These are phyloP conservation scores for Lagenidium giganteum DNA, from an alignment of 352 stramenopile species.

Conservation along the genomic window DNA sequence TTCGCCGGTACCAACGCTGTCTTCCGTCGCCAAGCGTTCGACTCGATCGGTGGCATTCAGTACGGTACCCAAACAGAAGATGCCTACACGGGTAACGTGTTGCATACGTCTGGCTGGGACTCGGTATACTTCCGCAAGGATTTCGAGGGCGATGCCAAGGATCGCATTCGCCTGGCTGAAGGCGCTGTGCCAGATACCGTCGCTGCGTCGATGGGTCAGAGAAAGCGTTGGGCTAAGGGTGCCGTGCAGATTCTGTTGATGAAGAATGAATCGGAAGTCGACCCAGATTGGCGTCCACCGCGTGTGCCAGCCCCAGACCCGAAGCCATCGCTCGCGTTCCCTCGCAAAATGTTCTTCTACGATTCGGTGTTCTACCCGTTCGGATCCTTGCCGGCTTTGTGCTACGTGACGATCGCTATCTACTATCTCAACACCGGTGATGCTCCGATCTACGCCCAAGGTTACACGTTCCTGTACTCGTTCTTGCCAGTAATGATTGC, in stretches of 20 bases:
- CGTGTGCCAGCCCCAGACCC: constrained; percentile 76
- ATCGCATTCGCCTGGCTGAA: constrained; percentile 83
- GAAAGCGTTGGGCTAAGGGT: constrained; percentile 88
- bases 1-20: constrained; percentile 88
- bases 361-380: constrained; percentile 87
- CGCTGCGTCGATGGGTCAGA: constrained; percentile 78
- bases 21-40: constrained; percentile 85
- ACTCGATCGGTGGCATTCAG: constrained; percentile 87
- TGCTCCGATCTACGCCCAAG: constrained; percentile 81
- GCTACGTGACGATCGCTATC: constrained; percentile 78
- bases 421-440: constrained; percentile 86
- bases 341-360: constrained; percentile 89
- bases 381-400: constrained; percentile 80
- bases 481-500: constrained; percentile 82
- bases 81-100: constrained; percentile 84
- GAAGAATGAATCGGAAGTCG: constrained; percentile 87
- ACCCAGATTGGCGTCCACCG: constrained; percentile 82
- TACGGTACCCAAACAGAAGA: constrained; percentile 89
- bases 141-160: constrained; percentile 82
- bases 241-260: constrained; percentile 85
- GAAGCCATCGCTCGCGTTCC: constrained; percentile 76
- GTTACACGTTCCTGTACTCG: constrained; percentile 79
- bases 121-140: constrained; percentile 89
- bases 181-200: constrained; percentile 81
- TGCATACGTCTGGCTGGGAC: constrained; percentile 82